Base-by-base conservation (phyloP, 106 monocot genomes). In the Triglochin maritima region DNA sequence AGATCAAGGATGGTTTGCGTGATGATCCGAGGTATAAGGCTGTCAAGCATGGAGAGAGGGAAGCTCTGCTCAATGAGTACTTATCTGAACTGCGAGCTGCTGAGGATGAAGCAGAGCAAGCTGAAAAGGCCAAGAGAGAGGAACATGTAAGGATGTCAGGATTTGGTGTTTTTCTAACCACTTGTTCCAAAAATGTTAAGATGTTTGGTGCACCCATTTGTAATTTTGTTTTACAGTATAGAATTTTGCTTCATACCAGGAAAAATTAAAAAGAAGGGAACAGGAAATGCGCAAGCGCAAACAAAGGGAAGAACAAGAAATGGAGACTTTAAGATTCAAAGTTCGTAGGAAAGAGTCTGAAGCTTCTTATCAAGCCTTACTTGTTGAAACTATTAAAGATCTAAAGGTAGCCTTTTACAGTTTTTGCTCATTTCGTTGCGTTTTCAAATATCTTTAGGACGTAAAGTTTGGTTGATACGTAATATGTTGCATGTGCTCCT, bases 241-340 rank as follows among this genome's bases (percentile, higher is more conserved):
- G 12, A n/a, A 12, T 63, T 64, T 44, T 46, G 59, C 59, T 9
- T 29, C 29, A 29, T 29, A 29, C 4, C 77, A 96, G 96, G 91
- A 90, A 59, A 96, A 96, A 69, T 70, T 96, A 42, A 91, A 82
- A 73, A 90, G 84, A 65, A 90, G 96, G 65, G 96, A 96, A 49
- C 72, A 87, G 46, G 96, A 96, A 74, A 81, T 76, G 75, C 79
- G 87, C 8, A 96, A 96, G 79, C 83, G 91, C 60, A 96, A 96
- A 71, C 90, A 96, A 82, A 83, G 96, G 60, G 96, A 96, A 57
- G 96, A 91, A 71, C 90, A 91, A 72, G 96, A 91, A 81, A 86
- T 98, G 90, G 91, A 98, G 73, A 81, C 87, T 66, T 73, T 98
- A 45, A 85, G 80, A 72, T 29, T 86, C 63, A 90, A 91, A 80